Conservation (phyloP, 768 basidiomycete genomes). For the Russula compacta region DNA sequence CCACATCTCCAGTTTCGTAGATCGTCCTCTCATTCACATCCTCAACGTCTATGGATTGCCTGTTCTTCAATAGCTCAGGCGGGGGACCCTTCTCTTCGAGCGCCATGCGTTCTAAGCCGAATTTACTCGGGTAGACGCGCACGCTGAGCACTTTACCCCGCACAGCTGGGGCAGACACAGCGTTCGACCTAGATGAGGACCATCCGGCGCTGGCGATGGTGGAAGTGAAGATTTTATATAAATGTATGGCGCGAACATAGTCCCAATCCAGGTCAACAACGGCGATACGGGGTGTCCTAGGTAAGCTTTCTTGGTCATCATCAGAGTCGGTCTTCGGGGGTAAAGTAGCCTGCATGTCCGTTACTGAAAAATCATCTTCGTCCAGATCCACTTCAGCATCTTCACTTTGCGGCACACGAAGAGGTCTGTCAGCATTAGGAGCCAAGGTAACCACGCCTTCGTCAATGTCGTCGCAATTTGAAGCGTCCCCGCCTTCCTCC, state of each 20-base stretch:
- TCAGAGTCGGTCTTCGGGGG: slow-evolving; percentile 37
- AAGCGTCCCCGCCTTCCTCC: slow-evolving; percentile 31
- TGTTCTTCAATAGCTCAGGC: slow-evolving; percentile 65
- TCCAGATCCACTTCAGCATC: slow-evolving; percentile 67
- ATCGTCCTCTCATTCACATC: slow-evolving; percentile 58
- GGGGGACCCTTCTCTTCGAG: slow-evolving; percentile 89
- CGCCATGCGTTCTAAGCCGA: slow-evolving; percentile 80
- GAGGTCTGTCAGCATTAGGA: slow-evolving; percentile 34
- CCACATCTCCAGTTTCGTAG: slow-evolving; percentile 56
- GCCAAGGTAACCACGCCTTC: slow-evolving; percentile 46
- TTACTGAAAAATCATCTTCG: slow-evolving; percentile 60
- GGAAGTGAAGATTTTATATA: slow-evolving; percentile 90
- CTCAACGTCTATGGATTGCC: slow-evolving; percentile 30
- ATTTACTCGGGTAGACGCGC: slow-evolving; percentile 85
- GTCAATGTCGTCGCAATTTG: slow-evolving; percentile 36
- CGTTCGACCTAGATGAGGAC: slow-evolving; percentile 27
- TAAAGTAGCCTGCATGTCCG: slow-evolving; percentile 65
- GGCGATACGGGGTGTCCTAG: slow-evolving; percentile 64
- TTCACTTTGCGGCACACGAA: slow-evolving; percentile 32
- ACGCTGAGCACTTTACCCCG: slow-evolving; percentile 70
- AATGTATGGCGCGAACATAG: slow-evolving; percentile 77
- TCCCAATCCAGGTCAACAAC: slow-evolving; percentile 99
- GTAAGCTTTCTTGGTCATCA: slow-evolving; percentile 31
- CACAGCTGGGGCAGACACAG: slow-evolving; percentile 28
- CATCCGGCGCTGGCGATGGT: slow-evolving; percentile 54